Evolutionary conservation across 179 eudicot species (phyloP).

Genomic region (Corrigiola litoralis): DNA sequence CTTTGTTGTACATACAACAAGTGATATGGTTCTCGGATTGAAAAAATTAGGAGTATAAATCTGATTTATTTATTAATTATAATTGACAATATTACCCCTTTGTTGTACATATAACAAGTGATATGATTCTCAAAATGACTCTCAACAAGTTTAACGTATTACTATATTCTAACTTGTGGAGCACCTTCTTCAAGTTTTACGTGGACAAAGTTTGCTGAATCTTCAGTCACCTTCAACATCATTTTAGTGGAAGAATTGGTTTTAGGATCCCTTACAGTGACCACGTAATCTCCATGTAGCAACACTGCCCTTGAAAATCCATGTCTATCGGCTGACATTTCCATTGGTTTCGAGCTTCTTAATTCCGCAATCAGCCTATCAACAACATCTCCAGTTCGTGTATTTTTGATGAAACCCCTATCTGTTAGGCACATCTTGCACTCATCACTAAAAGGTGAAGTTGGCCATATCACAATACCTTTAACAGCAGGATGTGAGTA

Average conservation of each 20-base stretch:
- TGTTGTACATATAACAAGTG: no score
- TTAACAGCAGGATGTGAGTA: slow-evolving; percentile 49
- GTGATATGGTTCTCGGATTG: no score
- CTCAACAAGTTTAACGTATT: no score
- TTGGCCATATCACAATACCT: slow-evolving; percentile 58
- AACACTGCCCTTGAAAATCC: slow-evolving; percentile 24
- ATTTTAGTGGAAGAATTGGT: slow-evolving; percentile 16
- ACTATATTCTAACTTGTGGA: slow-evolving; percentile 15
- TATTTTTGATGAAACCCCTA: no score
- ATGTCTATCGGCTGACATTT: slow-evolving; percentile 8
- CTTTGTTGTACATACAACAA: no score
- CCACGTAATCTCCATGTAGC: slow-evolving; percentile 40
- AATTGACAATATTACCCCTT: no score
- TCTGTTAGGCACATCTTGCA: slow-evolving; percentile 38
- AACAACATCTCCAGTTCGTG: slow-evolving; percentile 29
- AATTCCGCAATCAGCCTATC: slow-evolving; percentile 26
- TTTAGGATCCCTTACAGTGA: slow-evolving; percentile 20
- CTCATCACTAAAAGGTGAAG: slow-evolving; percentile 20
- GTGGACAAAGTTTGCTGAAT: slow-evolving; percentile 9
- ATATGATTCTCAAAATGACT: no score
- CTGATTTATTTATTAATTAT: no score
- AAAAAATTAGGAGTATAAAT: no score
- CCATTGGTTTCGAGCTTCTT: slow-evolving; percentile 10
- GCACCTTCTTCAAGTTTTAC: slow-evolving; percentile 21
- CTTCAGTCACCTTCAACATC: slow-evolving; percentile 31